phyloP scores from a whole-genome alignment of 306 rosid genomes.

The Vicia faba region DNA sequence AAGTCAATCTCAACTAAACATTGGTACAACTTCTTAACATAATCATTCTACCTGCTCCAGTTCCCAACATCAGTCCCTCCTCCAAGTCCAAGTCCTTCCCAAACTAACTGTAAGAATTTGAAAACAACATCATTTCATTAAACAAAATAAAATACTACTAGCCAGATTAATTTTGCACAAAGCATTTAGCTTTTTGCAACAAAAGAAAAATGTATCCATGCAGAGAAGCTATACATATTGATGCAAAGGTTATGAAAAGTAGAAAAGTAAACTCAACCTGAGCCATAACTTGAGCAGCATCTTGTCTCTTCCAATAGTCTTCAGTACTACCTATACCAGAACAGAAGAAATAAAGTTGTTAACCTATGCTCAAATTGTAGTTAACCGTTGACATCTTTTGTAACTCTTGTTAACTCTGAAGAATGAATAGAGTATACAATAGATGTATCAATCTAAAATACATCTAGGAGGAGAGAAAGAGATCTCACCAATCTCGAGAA shows the following conservation, averaged over 20 bases:
- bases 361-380: constrained; percentile 19
- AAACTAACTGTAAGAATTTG: constrained; percentile 65
- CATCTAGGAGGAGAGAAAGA: constrained; percentile 24
- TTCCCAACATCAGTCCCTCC: constrained; percentile 82
- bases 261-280: constrained; percentile 55
- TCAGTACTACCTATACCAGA: constrained; percentile 84
- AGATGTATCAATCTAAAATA: constrained; percentile 20
- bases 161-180: background rate
- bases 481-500: constrained; percentile 84
- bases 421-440: constrained; percentile 15
- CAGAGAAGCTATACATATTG: constrained; percentile 19
- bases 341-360: constrained; percentile 7
- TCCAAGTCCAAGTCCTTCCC: constrained; percentile 98
- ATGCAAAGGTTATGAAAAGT: constrained; percentile 31
- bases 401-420: background rate
- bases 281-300: constrained; percentile 90
- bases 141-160: constrained; percentile 14
- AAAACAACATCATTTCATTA: constrained; percentile 17
- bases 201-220: constrained; percentile 36
- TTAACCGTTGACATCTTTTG: constrained; percentile 7
- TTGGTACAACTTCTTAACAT: background rate
- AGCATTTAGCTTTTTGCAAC: constrained; percentile 18
- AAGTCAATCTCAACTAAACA: constrained; percentile 58
- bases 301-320: constrained; percentile 94
- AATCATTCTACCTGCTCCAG: constrained; percentile 73